Evolutionary conservation across 2,329 filamentous ascomycete genomes (phyloP), one percentile per base, ranked within the genome.

Genomic region (Scopulariopsis brevicaulis): DNA sequence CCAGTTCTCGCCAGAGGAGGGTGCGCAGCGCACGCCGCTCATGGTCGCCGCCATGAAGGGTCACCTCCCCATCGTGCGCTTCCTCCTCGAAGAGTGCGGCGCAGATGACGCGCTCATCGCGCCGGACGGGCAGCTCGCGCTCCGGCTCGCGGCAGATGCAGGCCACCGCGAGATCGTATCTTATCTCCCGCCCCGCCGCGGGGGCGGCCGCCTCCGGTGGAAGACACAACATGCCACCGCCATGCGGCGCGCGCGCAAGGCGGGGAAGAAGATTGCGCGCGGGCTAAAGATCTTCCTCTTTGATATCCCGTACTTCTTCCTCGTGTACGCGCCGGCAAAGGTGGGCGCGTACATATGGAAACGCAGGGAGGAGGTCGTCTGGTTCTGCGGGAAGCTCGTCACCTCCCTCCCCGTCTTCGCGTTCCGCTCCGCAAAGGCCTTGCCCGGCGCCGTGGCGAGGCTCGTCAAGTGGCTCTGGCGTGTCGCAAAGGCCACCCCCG

Each of bases 31-130:
- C n/a, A 78, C 75, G 0, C 69, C 77, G 2, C 65, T 79, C 8
- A 73, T 75, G 69, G 63, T 71, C 0, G 77, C 76, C 2, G 74
- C 76, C 1, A 64, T 67, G 25, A 58, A 60, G 1, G 76, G 76
- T 1, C 68, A 71, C 11, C 60, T 77, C 3, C 66, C 71, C 3
- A 59, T 78, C 4, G 75, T 74, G 35, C 70, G 66, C 60, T 63
- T 77, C 1, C 64, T 79, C 14, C 64, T 73, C 53, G 67, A 73
- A 20, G 68, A 71, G 14, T 71, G 71, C 24, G 64, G 66, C 20
- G 75, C 75, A 14, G 70, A 77, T 60, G 75, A 78, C 62, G 63
- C 66, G 1, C 55, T 75, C 5, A 65, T 78, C 10, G 74, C 75
- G 0, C 72, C 73, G 4, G 74, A 77, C 56, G 77, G 75, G 0